phyloP scores from a whole-genome alignment of 2,329 filamentous ascomycete species.

The Aureobasidium subglaciale region DNA sequence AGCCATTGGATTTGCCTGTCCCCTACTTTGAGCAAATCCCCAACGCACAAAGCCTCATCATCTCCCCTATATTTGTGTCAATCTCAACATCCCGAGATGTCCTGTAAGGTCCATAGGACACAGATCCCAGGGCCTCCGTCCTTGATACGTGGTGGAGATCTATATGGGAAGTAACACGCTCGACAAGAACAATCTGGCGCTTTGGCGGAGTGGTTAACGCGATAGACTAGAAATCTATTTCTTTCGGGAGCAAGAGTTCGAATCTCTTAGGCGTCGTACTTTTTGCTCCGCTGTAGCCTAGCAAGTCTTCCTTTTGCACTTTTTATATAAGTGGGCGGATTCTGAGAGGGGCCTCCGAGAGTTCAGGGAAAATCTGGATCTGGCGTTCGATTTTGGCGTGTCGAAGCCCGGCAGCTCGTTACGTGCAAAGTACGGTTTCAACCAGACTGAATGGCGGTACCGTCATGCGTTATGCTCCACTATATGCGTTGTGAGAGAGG shows the following conservation, averaged over 20 bases:
- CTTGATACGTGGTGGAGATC: too few relatives aligned
- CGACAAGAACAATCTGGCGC: background rate
- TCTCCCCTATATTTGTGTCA: too few relatives aligned
- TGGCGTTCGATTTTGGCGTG: background rate
- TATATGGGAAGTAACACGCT: background rate
- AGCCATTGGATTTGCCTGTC: background rate
- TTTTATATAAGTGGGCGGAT: background rate
- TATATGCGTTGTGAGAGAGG: too few relatives aligned
- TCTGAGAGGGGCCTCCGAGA: too few relatives aligned
- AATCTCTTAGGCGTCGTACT: conserved; percentile 1
- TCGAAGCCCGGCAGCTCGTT: background rate
- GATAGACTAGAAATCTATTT: conserved; percentile 15
- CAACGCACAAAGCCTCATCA: background rate
- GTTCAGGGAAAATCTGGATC: background rate
- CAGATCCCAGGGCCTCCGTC: too few relatives aligned
- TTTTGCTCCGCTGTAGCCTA: background rate
- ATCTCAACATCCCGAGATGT: too few relatives aligned
- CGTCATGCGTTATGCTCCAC: too few relatives aligned
- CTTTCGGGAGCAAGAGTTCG: conserved; percentile 9
- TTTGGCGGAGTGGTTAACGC: conserved; percentile 15
- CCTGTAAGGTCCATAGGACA: too few relatives aligned
- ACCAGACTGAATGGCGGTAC: too few relatives aligned
- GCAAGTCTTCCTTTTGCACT: background rate
- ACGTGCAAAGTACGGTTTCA: too few relatives aligned
- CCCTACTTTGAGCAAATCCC: too few relatives aligned